Base-by-base conservation (phyloP, 371 early-diverging fungal species). In the Gilbertella persicaria region DNA sequence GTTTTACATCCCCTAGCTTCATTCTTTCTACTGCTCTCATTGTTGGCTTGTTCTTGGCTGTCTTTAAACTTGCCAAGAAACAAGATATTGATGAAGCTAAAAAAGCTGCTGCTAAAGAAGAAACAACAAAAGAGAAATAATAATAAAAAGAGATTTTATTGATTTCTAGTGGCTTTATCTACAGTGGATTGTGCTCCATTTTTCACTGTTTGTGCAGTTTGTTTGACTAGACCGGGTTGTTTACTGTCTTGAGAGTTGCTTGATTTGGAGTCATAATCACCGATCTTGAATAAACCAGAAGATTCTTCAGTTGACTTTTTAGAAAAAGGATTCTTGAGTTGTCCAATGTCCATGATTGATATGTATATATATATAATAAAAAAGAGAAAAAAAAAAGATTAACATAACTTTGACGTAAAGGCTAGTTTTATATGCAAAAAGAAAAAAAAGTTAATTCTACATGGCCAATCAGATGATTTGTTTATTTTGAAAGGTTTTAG, bases 281-380 rank as follows among this genome's bases (percentile, higher is more conserved):
- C 75, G 29, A 71, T 62, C 26, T 71, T 62, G 40, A 70, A 67
- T 29, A 61, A 35, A 36, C 56, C 57, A 29, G 57, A 42, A 12
- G 33, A 50, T 37, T 25, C 28, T 24, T 21, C n/a, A 17, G 26
- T 14, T 33, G 29, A 10, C 42, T 42, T 41, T 21, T 62, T 62
- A 19, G 67, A 57, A 10, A 62, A 66, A 25, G 66, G 64, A 37
- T 69, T 63, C n/a, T 66, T 49, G 23, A 67, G 51, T 37, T 75
- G 35, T 28, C 76, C 76, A 48, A 72, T 64, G 47, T 75, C 76
- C 76, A 75, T 72, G 2, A 38, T 64, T 9, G 42, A 37, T 26
- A 24, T 42, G 39, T 23, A 20, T 45, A 26, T 55, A 17, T 45
- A 26, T 4, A 39, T 19, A 33, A 7, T 10, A 37, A 23, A 36